Percentiles rank a stretch among this genome's conserved stretches.
These are phyloP conservation scores for Lolium rigidum DNA, from an alignment of 176 grass and related monocot species.

Conservation along the genomic window DNA sequence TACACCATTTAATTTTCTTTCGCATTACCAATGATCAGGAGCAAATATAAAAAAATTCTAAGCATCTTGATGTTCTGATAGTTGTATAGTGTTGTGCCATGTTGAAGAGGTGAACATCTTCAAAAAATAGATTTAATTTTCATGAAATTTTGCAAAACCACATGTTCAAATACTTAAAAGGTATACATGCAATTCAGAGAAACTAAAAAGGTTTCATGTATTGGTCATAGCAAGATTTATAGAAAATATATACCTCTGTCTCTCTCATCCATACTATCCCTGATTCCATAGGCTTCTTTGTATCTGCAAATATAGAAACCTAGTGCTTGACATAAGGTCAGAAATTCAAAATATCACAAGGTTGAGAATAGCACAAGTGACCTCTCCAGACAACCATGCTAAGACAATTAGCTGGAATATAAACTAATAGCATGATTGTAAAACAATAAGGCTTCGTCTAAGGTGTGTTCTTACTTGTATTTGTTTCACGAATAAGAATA, in stretches of 20 bases:
- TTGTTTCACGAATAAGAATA: not conserved
- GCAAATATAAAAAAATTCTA: constrained; percentile 10
- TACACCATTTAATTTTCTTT: constrained; percentile 83
- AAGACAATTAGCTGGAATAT: not conserved
- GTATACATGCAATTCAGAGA: not conserved
- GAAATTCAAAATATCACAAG: constrained; percentile 82
- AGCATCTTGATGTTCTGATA: constrained; percentile 26
- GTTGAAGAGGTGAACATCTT: constrained; percentile 91
- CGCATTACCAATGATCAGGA: constrained; percentile 48
- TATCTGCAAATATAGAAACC: constrained; percentile 70
- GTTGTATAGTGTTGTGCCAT: constrained; percentile 43
- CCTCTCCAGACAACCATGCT: not conserved
- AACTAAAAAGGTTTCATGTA: no score
- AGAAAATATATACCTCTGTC: constrained; percentile 60
- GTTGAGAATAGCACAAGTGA: constrained; percentile 33
- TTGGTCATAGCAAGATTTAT: not conserved
- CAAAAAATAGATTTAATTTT: constrained; percentile 78
- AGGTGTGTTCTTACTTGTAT: no score
- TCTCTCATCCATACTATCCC: constrained; percentile 63
- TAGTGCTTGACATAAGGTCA: constrained; percentile 86
- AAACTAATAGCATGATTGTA: no score
- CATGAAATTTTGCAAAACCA: constrained; percentile 42
- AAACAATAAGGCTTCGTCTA: no score
- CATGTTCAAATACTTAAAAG: not conserved
- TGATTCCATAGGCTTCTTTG: constrained; percentile 64